Conservation (phyloP, 108 stramenopile species). For the Stephanodiscus triporus region DNA sequence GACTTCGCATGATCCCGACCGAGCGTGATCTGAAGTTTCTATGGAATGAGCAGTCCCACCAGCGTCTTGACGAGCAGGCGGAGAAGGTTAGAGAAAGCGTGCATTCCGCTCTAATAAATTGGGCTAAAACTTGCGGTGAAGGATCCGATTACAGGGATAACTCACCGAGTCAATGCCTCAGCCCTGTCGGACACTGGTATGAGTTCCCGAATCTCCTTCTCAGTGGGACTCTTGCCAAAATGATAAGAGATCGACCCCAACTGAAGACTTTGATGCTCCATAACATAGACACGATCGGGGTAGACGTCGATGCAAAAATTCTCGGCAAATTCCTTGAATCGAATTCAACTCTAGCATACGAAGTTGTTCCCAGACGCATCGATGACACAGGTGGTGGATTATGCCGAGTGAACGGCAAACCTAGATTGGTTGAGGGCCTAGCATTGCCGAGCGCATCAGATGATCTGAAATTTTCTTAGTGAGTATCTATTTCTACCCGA, state of each 20-base stretch:
- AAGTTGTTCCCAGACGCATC: conserved; percentile 65
- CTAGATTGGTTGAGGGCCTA: conserved; percentile 60
- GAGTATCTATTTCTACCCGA: neutral
- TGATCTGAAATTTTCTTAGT: conserved; percentile 60
- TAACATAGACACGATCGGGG: conserved; percentile 70
- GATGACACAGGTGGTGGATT: conserved; percentile 67
- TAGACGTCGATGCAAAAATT: conserved; percentile 60
- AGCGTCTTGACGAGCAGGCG: conserved; percentile 63
- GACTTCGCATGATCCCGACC: conserved; percentile 62
- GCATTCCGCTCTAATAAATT: conserved; percentile 51
- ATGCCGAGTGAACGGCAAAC: conserved; percentile 55
- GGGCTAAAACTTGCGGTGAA: conserved; percentile 60
- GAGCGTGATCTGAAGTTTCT: conserved; percentile 55
- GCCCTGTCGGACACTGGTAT: conserved; percentile 67
- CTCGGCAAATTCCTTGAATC: conserved; percentile 53
- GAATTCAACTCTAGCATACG: conserved; percentile 48
- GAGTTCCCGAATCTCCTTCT: conserved; percentile 63
- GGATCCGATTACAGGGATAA: conserved; percentile 61
- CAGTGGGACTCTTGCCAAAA: conserved; percentile 55
- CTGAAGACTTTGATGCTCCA: conserved; percentile 67
- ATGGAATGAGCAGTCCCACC: conserved; percentile 58
- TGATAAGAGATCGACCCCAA: conserved; percentile 60
- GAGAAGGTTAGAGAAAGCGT: conserved; percentile 56
- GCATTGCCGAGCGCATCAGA: conserved; percentile 61
- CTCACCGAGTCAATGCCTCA: conserved; percentile 56